A percentile compares a stretch with the other conserved stretches of the same genome.
Conservation (phyloP, 345 rosid genomes). For the Pseudoturritis turrita region DNA sequence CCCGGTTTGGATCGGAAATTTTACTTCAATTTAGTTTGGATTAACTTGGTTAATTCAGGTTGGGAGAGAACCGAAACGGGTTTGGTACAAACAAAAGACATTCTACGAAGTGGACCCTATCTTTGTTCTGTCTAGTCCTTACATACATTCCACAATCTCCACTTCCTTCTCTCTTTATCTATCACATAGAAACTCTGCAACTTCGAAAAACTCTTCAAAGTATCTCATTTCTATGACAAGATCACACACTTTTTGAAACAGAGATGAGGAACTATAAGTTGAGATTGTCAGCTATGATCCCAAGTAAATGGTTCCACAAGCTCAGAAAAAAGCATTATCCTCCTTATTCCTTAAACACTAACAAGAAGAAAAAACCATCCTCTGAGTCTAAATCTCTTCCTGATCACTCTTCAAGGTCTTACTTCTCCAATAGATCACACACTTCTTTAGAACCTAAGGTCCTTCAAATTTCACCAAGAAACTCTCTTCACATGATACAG, state of each 20-base stretch:
- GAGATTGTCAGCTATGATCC: slow-evolving; percentile 51
- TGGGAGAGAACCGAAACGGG: background rate
- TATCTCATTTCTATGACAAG: background rate
- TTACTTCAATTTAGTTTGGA: background rate
- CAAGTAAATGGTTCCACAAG: slow-evolving; percentile 72
- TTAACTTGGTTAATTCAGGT: background rate
- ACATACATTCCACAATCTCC: background rate
- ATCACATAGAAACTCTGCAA: background rate
- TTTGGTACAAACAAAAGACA: slow-evolving; percentile 12
- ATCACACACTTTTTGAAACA: background rate
- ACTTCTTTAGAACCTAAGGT: background rate
- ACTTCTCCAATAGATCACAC: slow-evolving; percentile 27
- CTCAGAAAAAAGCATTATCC: slow-evolving; percentile 28
- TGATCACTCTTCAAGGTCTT: slow-evolving; percentile 18
- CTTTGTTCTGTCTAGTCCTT: background rate
- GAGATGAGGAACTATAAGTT: slow-evolving; percentile 56
- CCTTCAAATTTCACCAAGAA: slow-evolving; percentile 33
- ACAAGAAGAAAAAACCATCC: slow-evolving; percentile 1
- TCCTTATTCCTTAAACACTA: slow-evolving; percentile 13
- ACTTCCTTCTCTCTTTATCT: slow-evolving; percentile 12
- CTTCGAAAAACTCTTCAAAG: background rate
- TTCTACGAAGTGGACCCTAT: slow-evolving; percentile 15
- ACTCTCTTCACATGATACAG: slow-evolving; percentile 34
- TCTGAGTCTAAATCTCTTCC: slow-evolving; percentile 15
- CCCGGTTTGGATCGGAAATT: background rate